Base-by-base conservation (phyloP, 306 rosid genomes). In the Hippophae tibetana region DNA sequence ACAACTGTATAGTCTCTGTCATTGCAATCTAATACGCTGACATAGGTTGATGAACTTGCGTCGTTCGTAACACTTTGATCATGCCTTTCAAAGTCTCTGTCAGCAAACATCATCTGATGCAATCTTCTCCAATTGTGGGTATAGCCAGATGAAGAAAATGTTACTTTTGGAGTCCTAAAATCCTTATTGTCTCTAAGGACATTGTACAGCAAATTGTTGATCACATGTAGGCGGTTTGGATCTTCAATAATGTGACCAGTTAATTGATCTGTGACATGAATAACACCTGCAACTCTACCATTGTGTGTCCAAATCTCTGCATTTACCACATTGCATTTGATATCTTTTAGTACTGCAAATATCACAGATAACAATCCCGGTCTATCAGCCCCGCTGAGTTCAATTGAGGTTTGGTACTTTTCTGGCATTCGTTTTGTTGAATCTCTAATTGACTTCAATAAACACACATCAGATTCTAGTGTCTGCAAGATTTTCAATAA, bases 81-180 rank as follows among this genome's bases (percentile, higher is more conserved):
- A 31, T 2, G 38, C 47, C 26, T 58, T 14, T 58, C 62, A 12
- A 58, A 58, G 44, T 58, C 62, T 43, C 51, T 45, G 44, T 43
- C 50, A 8, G 51, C 49, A 43, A 57, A 57, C 62, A 57, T 57
- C 62, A 57, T n/a, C 62, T 43, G 62, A 57, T 57, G 62, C 62
- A 58, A 14, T 58, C 51, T 58, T 58, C 41, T 43, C 47, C 46
- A n/a, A 7, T 25, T 43, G 10, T 43, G 62, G 10, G 5, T 11
- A 10, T 38, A 58, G 7, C 13, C 9, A 23, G 42, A 58, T 8
- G 62, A 43, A 23, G 41, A 43, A 5, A 58, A 13, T 5, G 51
- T 58, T 13, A 57, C 14, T 5, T 42, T 57, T 7, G 62, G 62
- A 3, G 62, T n/a, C 62, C 62, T 43, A 8, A 43, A 13, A 58